Evolutionary conservation across 805 yeast genomes (phyloP).

Genomic region (Teunomyces gatunensis): DNA sequence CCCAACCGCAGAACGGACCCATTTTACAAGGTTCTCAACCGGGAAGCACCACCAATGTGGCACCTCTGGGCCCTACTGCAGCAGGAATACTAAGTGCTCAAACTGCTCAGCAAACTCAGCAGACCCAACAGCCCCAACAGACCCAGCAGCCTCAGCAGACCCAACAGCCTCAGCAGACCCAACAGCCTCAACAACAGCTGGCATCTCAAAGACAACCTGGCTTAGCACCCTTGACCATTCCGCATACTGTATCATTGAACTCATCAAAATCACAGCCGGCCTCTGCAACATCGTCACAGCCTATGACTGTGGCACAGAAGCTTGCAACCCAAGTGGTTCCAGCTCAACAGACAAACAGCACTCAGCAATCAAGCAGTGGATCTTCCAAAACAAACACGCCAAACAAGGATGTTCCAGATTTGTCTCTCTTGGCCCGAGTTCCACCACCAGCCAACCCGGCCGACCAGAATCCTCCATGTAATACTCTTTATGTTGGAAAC

Average conservation of each 20-base stretch:
- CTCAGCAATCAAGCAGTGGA: neutral
- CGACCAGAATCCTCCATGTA: constrained; percentile 98
- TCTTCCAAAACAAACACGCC: constrained; percentile 8
- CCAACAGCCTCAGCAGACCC: constrained; percentile 6
- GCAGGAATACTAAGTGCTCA: constrained; percentile 5
- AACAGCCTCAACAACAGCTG: constrained; percentile 7
- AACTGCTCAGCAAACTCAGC: constrained; percentile 5
- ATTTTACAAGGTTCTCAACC: constrained; percentile 7
- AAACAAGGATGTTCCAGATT: constrained; percentile 49
- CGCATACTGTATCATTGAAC: constrained; percentile 11
- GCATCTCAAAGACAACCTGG: constrained; percentile 5
- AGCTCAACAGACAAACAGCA: neutral
- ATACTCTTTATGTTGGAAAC: constrained; percentile 94
- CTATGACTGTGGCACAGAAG: constrained; percentile 8
- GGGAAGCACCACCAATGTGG: neutral
- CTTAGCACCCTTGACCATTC: constrained; percentile 1
- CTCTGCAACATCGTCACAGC: constrained; percentile 17
- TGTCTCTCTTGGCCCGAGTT: constrained; percentile 71
- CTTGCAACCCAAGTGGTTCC: constrained; percentile 2
- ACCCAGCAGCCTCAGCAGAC: constrained; percentile 7
- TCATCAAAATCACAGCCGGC: constrained; percentile 16
- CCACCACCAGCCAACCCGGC: constrained; percentile 97
- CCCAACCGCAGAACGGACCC: constrained; percentile 1
- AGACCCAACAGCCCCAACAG: constrained; percentile 5
- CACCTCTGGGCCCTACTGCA: constrained; percentile 3